Evolutionary conservation across 306 rosid species (phyloP), one percentile per base, ranked within the genome.

Genomic region (Rubus idaeus): DNA sequence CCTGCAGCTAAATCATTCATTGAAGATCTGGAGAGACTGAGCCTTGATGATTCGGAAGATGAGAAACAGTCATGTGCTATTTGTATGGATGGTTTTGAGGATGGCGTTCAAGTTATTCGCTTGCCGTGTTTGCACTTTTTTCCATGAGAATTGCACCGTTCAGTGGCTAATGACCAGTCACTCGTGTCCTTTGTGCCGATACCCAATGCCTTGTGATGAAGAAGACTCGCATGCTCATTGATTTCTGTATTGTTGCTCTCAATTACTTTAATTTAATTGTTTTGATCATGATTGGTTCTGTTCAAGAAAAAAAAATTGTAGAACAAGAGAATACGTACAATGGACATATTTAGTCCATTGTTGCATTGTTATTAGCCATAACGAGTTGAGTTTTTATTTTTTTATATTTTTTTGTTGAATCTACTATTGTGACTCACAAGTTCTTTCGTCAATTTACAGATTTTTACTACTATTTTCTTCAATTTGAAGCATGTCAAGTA

Each of bases 101-200:
- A 3, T 14, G 69, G 23, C 5, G 46, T 13, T 63, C 46, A 35
- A 13, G 21, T 42, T 14, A 3, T 37, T 35, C 23, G 69, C 21
- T 37, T 63, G 68, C 68, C 68, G 14, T 63, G 68, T 63, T 63
- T 45, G 13, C 68, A 63, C 45, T 13, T 63, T 63, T 14, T 63
- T 63, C 20, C 68, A 63, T 63, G 68, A 63, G 1, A 12, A 35
- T 14, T 63, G 68, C 45, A 6, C 20, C 9, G 45, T 35, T 2
- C 4, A 63, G 45, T 63, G 68, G 45, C 68, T 35, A 6, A 35
- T 14, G 45, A 63, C 20, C 20, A 16, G 68, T 63, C 68, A 37
- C 45, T 63, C 12, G 68, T 63, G 46, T 37, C 68, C 68, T 63
- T 63, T 37, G 21, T 63, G 46, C 68, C 45, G 68, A 63, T 37